Evolutionary conservation across 352 stramenopile species (phyloP).

Genomic region (Globisporangium ultimum): DNA sequence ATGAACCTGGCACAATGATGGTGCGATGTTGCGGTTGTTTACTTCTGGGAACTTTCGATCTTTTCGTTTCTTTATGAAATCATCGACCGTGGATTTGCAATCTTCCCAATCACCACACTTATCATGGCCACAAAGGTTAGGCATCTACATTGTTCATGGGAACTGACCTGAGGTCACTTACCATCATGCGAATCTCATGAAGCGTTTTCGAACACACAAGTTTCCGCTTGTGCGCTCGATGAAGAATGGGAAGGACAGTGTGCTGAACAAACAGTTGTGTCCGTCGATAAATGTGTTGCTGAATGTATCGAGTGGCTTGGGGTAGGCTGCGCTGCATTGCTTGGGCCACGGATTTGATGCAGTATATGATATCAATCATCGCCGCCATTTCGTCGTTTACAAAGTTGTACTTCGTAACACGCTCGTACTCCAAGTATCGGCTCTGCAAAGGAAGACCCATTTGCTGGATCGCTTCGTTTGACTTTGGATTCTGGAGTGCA

Average conservation of each 20-base stretch:
- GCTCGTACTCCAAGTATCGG: conserved; percentile 62
- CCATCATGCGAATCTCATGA: conserved; percentile 64
- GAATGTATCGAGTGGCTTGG: conserved; percentile 23
- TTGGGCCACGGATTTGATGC: conserved; percentile 63
- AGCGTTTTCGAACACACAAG: conserved; percentile 56
- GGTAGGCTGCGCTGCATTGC: conserved; percentile 25
- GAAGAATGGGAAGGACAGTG: conserved; percentile 68
- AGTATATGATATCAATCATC: conserved; percentile 61
- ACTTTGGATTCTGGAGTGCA: conserved; percentile 26
- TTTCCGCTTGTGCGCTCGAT: conserved; percentile 85
- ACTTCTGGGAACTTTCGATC: conserved; percentile 41
- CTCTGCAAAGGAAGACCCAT: conserved; percentile 23
- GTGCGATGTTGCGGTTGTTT: conserved; percentile 20
- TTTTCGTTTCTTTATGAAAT: conserved; percentile 53
- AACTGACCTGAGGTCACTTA: conserved; percentile 17
- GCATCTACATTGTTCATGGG: no score
- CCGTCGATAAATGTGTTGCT: conserved; percentile 50
- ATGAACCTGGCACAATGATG: conserved; percentile 41
- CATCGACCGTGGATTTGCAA: conserved; percentile 25
- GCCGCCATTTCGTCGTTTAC: conserved; percentile 46
- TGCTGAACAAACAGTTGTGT: conserved; percentile 78
- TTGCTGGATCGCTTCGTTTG: conserved; percentile 23
- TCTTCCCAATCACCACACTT: conserved; percentile 64
- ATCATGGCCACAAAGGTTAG: neutral
- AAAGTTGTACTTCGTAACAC: conserved; percentile 73